phyloP scores from a whole-genome alignment of 176 grass and related monocot genomes.

The Oryza nivara region DNA sequence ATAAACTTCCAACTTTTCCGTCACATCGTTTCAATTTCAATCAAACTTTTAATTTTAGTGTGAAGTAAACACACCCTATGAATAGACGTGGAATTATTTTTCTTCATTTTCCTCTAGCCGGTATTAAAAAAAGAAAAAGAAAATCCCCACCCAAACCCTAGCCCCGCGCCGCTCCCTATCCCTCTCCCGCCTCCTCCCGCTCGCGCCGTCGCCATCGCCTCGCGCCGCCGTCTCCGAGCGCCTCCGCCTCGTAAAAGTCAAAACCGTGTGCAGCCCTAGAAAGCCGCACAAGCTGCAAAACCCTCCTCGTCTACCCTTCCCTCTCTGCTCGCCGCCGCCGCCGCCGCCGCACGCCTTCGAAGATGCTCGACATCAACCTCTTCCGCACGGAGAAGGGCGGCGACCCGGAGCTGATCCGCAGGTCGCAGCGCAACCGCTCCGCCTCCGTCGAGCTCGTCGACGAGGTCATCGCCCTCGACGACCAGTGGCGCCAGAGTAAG shows the following conservation, averaged over 20 bases:
- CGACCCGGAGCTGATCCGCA: slow-evolving; percentile 64
- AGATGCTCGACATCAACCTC: slow-evolving; percentile 87
- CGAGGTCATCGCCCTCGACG: slow-evolving; percentile 79
- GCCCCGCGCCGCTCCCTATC: no score
- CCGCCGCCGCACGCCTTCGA: background rate
- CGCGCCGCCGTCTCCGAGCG: no score
- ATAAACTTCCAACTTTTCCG: no score
- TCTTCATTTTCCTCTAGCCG: no score
- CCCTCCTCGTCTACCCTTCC: background rate
- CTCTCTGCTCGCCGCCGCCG: background rate
- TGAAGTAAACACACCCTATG: no score
- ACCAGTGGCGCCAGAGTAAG: slow-evolving; percentile 80
- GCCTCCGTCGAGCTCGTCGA: slow-evolving; percentile 70
- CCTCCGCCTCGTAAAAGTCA: background rate
- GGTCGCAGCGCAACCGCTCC: slow-evolving; percentile 73
- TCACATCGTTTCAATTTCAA: no score
- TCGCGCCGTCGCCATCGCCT: no score
- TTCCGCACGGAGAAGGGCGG: slow-evolving; percentile 81
- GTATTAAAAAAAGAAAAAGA: no score
- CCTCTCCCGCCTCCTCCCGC: no score
- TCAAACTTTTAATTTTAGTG: no score
- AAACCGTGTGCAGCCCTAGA: background rate
- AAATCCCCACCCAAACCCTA: no score
- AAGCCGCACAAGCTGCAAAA: background rate
- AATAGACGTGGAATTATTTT: no score